These are phyloP conservation scores for Yamadazyma laniorum DNA, from an alignment of 805 yeast species.

Conservation along the genomic window DNA sequence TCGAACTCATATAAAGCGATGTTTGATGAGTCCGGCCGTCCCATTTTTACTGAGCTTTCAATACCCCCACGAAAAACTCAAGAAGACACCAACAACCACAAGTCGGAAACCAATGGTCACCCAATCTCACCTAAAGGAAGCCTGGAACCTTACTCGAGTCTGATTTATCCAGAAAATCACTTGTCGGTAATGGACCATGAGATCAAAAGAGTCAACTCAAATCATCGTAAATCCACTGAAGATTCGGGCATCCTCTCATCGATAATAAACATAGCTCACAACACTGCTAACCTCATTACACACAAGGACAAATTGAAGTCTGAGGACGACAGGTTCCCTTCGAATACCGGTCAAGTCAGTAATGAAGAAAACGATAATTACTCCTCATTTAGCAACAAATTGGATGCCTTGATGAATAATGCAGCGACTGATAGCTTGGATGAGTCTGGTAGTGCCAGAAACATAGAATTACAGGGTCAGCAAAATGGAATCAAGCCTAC, in stretches of 20 bases:
- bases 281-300: constrained; percentile 34
- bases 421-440: neutral
- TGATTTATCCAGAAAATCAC: too few relatives aligned
- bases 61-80: neutral
- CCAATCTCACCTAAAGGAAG: neutral
- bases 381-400: constrained; percentile 14
- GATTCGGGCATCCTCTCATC: constrained; percentile 40
- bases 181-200: constrained; percentile 7
- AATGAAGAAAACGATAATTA: constrained; percentile 7
- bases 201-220: constrained; percentile 8
- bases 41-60: constrained; percentile 2
- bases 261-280: constrained; percentile 47
- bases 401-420: constrained; percentile 13
- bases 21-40: constrained; percentile 6
- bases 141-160: too few relatives aligned
- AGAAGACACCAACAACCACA: neutral
- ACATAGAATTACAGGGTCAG: neutral
- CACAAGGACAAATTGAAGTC: neutral
- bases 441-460: neutral
- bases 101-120: neutral
- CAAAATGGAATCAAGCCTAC: neutral
- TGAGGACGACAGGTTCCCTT: neutral
- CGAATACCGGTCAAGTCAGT: neutral
- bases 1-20: constrained; percentile 10
- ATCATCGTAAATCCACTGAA: constrained; percentile 4